Conservation (phyloP, 345 rosid species). For the Theobroma cacao region DNA sequence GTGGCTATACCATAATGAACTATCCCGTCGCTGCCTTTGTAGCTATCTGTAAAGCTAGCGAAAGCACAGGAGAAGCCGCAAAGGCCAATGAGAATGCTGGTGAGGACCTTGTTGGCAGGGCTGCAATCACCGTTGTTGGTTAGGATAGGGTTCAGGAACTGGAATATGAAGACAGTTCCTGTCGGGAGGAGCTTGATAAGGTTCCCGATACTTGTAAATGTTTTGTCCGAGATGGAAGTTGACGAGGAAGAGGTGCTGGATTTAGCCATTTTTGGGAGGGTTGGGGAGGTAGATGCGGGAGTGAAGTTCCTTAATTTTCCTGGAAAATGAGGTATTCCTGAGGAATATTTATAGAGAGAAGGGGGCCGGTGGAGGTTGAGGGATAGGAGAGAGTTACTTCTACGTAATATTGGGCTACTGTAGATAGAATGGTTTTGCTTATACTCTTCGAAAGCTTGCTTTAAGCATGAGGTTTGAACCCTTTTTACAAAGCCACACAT, state of each 20-base stretch:
- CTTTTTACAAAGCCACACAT: too few species aligned
- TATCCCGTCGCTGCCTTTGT: conserved; percentile 39
- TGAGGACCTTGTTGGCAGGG: conserved; percentile 48
- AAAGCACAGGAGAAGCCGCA: conserved; percentile 71
- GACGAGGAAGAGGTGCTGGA: conserved; percentile 24
- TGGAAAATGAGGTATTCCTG: too few species aligned
- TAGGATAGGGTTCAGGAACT: conserved; percentile 74
- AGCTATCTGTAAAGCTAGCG: conserved; percentile 77
- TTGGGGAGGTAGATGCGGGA: too few species aligned
- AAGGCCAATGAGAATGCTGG: conserved; percentile 45
- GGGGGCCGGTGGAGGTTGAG: background rate
- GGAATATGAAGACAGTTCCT: conserved; percentile 79
- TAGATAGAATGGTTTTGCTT: conserved; percentile 17
- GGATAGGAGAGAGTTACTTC: conserved; percentile 19
- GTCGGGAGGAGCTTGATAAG: conserved; percentile 86
- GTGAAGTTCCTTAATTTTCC: too few species aligned
- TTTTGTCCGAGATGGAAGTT: conserved; percentile 37
- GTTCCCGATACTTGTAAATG: conserved; percentile 58
- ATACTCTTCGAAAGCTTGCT: conserved; percentile 16
- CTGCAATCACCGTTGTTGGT: conserved; percentile 69
- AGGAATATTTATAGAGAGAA: background rate
- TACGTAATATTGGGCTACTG: conserved; percentile 19
- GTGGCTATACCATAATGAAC: conserved; percentile 65
- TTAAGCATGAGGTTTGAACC: background rate
- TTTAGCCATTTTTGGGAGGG: conserved; percentile 2